phyloP scores from a whole-genome alignment of 2,329 filamentous ascomycete genomes.

The Aspergillus aculeatus region DNA sequence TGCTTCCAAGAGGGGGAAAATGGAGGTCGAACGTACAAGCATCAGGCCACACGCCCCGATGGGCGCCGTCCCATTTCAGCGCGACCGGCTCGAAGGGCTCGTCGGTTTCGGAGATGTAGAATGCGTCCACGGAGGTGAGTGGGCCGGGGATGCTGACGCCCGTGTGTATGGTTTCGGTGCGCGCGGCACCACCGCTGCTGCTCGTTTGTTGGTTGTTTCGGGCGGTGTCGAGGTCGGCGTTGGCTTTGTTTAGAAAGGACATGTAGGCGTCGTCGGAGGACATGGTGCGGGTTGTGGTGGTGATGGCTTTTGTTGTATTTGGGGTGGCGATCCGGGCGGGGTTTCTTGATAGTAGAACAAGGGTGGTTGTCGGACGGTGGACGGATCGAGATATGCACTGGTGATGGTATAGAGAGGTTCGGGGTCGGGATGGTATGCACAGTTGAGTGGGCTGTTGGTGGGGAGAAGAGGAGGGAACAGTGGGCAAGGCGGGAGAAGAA shows the following conservation, averaged over 20 bases:
- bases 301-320: conserved; percentile 1
- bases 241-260: conserved; percentile 83
- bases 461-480: neutral
- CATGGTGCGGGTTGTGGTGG: conserved; percentile 33
- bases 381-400: neutral
- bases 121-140: conserved; percentile 58
- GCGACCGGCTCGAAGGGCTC: conserved; percentile 79
- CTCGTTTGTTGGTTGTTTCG: conserved; percentile 19
- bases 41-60: conserved; percentile 35
- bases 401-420: neutral
- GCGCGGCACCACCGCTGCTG: conserved; percentile 19
- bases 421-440: neutral
- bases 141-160: conserved; percentile 60
- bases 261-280: conserved; percentile 76
- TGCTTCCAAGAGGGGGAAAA: neutral
- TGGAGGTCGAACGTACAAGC: conserved; percentile 25
- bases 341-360: neutral
- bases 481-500: conserved; percentile 5
- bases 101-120: conserved; percentile 79
- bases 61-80: conserved; percentile 54
- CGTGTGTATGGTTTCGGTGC: conserved; percentile 42
- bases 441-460: neutral
- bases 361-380: neutral
- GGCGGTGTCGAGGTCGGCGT: conserved; percentile 58
- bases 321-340: neutral